A percentile compares a stretch with the other conserved stretches of the same genome.
Conservation (phyloP, 2,329 filamentous ascomycete genomes). For the Alternaria panax region DNA sequence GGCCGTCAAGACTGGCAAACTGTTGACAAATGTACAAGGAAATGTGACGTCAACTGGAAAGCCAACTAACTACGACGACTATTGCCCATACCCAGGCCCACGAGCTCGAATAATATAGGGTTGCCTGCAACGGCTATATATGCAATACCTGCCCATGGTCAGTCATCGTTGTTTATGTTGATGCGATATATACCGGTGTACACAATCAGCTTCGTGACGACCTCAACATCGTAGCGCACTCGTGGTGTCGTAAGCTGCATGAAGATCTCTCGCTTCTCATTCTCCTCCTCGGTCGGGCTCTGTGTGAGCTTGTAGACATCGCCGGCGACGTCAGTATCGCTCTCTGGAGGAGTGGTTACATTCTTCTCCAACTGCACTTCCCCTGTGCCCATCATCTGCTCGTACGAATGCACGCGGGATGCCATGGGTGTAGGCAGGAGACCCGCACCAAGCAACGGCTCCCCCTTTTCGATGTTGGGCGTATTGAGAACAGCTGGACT, state of each 20-base stretch:
- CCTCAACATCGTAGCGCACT: slow-evolving; percentile 97
- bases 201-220: slow-evolving; percentile 94
- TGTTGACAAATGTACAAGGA: neutral
- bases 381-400: slow-evolving; percentile 77
- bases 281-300: slow-evolving; percentile 43
- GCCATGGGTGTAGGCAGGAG: slow-evolving; percentile 57
- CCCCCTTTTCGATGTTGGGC: slow-evolving; percentile 28
- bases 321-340: slow-evolving; percentile 43
- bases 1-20: neutral
- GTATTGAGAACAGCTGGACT: slow-evolving; percentile 44
- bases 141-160: slow-evolving; percentile 71
- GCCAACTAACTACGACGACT: slow-evolving; percentile 10
- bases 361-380: slow-evolving; percentile 44
- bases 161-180: neutral
- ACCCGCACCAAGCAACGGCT: slow-evolving; percentile 52
- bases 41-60: neutral
- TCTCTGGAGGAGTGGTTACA: slow-evolving; percentile 35
- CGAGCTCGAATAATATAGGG: slow-evolving; percentile 73
- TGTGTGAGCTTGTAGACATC: slow-evolving; percentile 25
- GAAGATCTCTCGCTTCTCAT: slow-evolving; percentile 73
- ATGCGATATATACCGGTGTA: slow-evolving; percentile 75
- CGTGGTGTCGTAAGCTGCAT: slow-evolving; percentile 82
- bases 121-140: slow-evolving; percentile 81
- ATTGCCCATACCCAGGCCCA: slow-evolving; percentile 57
- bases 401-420: slow-evolving; percentile 67